phyloP scores from a whole-genome alignment of 192 early-diverging fungal species.

The Kickxella alabastrina region DNA sequence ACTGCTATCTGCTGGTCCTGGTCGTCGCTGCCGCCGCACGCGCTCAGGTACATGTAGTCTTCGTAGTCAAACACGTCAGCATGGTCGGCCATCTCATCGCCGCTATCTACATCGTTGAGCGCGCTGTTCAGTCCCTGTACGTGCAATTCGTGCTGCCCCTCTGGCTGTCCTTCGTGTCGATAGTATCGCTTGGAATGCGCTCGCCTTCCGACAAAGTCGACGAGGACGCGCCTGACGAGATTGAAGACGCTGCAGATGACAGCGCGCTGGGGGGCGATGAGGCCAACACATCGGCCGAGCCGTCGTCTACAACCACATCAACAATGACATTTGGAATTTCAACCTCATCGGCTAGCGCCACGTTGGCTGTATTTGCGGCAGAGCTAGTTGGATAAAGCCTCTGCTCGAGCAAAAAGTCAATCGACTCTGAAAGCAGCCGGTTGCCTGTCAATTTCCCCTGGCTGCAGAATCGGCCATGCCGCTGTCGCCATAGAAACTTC shows the following conservation, averaged over 20 bases:
- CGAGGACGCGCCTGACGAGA: slow-evolving; percentile 14
- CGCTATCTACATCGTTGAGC: too few species aligned
- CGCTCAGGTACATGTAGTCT: slow-evolving; percentile 33
- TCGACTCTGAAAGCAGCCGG: slow-evolving; percentile 4
- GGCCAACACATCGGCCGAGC: neutral
- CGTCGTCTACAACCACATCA: neutral
- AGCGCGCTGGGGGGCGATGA: neutral
- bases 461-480: too few species aligned
- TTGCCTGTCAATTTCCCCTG: neutral
- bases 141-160: too few species aligned
- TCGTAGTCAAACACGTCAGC: slow-evolving; percentile 23
- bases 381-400: too few species aligned
- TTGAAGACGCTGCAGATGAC: too few species aligned
- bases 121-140: too few species aligned
- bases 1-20: too few species aligned
- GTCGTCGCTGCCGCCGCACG: slow-evolving; percentile 8
- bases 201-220: slow-evolving; percentile 20
- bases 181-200: neutral
- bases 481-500: neutral
- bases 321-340: too few species aligned
- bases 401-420: slow-evolving; percentile 5
- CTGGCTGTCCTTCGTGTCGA: neutral
- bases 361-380: too few species aligned
- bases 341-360: too few species aligned
- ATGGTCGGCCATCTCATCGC: too few species aligned